phyloP scores from a whole-genome alignment of 2,329 filamentous ascomycete species.

The Ophiostoma perfectum region DNA sequence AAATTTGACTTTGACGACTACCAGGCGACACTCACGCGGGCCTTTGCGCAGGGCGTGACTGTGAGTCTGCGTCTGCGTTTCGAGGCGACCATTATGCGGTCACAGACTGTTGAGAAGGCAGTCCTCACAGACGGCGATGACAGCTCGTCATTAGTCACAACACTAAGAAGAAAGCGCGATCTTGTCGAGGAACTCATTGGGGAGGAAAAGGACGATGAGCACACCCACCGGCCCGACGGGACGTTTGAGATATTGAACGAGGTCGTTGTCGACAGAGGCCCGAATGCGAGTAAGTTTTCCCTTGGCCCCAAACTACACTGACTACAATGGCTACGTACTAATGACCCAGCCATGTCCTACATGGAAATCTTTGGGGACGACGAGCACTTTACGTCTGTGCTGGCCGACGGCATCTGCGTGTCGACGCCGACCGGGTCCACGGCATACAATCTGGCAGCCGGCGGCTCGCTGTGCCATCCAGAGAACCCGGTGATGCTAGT shows the following conservation, averaged over 20 bases:
- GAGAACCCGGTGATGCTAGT: constrained; percentile 95
- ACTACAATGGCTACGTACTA: constrained; percentile 33
- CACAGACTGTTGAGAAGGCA: constrained; percentile 38
- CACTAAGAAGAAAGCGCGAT: constrained; percentile 43
- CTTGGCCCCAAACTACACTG: neutral
- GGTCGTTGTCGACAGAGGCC: constrained; percentile 90
- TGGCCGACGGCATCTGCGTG: constrained; percentile 88
- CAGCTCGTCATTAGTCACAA: constrained; percentile 14
- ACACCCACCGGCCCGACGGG: constrained; percentile 77
- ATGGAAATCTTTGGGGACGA: constrained; percentile 93
- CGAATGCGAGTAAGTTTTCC: constrained; percentile 50
- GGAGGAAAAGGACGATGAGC: constrained; percentile 74
- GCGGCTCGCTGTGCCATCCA: constrained; percentile 90
- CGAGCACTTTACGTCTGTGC: constrained; percentile 88
- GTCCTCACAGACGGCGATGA: constrained; percentile 3
- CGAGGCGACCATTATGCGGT: constrained; percentile 89
- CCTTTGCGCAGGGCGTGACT: constrained; percentile 78
- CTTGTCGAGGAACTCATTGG: constrained; percentile 86
- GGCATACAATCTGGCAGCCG: constrained; percentile 90
- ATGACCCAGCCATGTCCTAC: constrained; percentile 66
- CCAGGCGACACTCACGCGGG: constrained; percentile 59
- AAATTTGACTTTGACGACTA: constrained; percentile 89
- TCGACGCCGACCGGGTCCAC: constrained; percentile 93
- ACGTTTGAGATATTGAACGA: constrained; percentile 93
- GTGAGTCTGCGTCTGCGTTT: constrained; percentile 84